phyloP scores from a whole-genome alignment of 1,284 basidiomycete genomes.

The Cryptococcus sp. region DNA sequence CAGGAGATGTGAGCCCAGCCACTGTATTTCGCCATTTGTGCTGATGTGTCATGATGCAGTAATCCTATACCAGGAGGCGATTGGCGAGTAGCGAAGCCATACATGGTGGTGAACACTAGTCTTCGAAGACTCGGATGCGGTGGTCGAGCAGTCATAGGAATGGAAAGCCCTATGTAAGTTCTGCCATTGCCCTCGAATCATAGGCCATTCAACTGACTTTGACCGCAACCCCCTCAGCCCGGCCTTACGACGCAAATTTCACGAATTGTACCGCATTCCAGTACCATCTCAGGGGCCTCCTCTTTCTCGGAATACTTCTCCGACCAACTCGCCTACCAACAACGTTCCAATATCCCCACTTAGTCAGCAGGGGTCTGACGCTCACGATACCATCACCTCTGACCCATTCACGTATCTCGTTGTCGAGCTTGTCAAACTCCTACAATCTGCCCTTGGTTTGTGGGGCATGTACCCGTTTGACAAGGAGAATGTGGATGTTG shows the following conservation, averaged over 20 bases:
- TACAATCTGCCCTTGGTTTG: conserved; percentile 41
- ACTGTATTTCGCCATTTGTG: neutral
- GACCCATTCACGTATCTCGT: conserved; percentile 43
- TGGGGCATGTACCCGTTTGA: conserved; percentile 39
- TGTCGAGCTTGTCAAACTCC: conserved; percentile 44
- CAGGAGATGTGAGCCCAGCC: conserved; percentile 42
- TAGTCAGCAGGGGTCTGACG: conserved; percentile 1
- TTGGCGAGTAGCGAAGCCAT: conserved; percentile 43
- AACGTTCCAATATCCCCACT: conserved; percentile 1
- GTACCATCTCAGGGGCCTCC: conserved; percentile 19
- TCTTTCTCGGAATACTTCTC: conserved; percentile 21
- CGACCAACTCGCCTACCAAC: conserved; percentile 30
- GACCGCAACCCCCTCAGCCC: conserved; percentile 21
- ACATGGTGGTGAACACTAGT: conserved; percentile 46
- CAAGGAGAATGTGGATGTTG: conserved; percentile 30
- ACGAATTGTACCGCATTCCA: conserved; percentile 43
- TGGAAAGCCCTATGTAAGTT: conserved; percentile 42
- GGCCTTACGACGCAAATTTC: conserved; percentile 46
- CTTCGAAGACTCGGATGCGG: conserved; percentile 48
- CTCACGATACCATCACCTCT: conserved; percentile 13
- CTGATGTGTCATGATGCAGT: conserved; percentile 5
- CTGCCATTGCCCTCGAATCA: neutral
- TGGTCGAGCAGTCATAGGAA: conserved; percentile 47
- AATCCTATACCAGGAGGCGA: conserved; percentile 43
- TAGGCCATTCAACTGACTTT: neutral